Percentiles rank a stretch among this genome's conserved stretches.
Evolutionary conservation across 2,329 filamentous ascomycete species (phyloP).

Genomic region (Mollisia scopiformis): DNA sequence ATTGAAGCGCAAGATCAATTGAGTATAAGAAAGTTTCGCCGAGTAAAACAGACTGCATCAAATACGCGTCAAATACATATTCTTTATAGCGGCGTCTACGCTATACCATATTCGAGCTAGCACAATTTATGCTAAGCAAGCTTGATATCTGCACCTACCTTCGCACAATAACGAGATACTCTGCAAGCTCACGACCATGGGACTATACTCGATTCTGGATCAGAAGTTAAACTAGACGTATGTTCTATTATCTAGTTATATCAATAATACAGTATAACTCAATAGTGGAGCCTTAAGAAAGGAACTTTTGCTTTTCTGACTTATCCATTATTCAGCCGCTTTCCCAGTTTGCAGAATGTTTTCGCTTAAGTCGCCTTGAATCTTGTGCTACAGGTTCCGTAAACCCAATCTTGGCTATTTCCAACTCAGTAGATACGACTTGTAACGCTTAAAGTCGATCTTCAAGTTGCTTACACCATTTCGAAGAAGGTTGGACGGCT

Average conservation of each 20-base stretch:
- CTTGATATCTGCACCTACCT: not conserved
- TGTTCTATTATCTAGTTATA: slow-evolving; percentile 6
- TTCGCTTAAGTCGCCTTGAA: slow-evolving; percentile 4
- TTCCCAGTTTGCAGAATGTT: slow-evolving; percentile 5
- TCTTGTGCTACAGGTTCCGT: slow-evolving; percentile 9
- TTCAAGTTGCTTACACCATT: slow-evolving; percentile 17
- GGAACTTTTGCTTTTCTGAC: slow-evolving; percentile 9
- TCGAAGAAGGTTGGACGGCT: slow-evolving; percentile 22
- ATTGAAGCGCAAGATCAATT: too few species aligned
- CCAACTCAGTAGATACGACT: slow-evolving; percentile 5
- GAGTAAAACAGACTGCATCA: too few species aligned
- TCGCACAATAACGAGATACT: not conserved
- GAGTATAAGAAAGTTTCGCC: too few species aligned
- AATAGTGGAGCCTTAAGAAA: slow-evolving; percentile 8
- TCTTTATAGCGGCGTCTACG: not conserved
- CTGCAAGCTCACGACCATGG: too few species aligned
- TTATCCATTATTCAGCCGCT: slow-evolving; percentile 14
- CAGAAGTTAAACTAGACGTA: slow-evolving; percentile 6
- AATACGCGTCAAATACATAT: too few species aligned
- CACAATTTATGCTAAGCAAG: not conserved
- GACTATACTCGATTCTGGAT: too few species aligned
- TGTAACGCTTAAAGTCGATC: slow-evolving; percentile 7
- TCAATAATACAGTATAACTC: slow-evolving; percentile 5
- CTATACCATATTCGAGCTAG: not conserved
- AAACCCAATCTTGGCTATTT: slow-evolving; percentile 10